Evolutionary conservation across 768 basidiomycete species (phyloP).

Genomic region (Panaeolus papilionaceus): DNA sequence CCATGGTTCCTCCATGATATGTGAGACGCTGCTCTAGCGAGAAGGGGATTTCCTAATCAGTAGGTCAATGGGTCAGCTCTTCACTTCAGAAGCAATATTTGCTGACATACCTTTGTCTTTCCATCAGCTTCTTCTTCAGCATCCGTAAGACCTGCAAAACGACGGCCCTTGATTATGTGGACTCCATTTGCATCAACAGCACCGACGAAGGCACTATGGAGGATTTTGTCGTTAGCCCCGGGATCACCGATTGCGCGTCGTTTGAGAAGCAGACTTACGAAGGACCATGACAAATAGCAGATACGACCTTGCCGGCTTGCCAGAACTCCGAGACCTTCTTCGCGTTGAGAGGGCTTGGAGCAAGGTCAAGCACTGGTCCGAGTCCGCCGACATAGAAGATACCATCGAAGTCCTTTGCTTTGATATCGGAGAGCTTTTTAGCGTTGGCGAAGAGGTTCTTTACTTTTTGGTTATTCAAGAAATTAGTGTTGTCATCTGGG

Average conservation of each 20-base stretch:
- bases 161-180: slow-evolving; percentile 66
- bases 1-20: slow-evolving; percentile 66
- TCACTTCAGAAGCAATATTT: neutral
- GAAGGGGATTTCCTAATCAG: slow-evolving; percentile 64
- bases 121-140: slow-evolving; percentile 60
- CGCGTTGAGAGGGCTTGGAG: slow-evolving; percentile 59
- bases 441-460: slow-evolving; percentile 57
- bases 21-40: slow-evolving; percentile 69
- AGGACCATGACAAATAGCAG: slow-evolving; percentile 84
- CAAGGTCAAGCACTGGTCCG: slow-evolving; percentile 76
- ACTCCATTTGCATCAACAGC: slow-evolving; percentile 60
- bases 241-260: neutral
- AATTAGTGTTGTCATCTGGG: slow-evolving; percentile 60
- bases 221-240: neutral
- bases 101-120: slow-evolving; percentile 48
- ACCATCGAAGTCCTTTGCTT: slow-evolving; percentile 66
- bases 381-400: slow-evolving; percentile 84
- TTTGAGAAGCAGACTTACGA: slow-evolving; percentile 46
- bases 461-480: slow-evolving; percentile 60
- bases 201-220: slow-evolving; percentile 58
- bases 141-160: slow-evolving; percentile 73
- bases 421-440: slow-evolving; percentile 65
- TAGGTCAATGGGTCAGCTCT: neutral
- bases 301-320: slow-evolving; percentile 64
- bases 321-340: slow-evolving; percentile 71